A percentile compares a stretch with the other conserved stretches of the same genome.
phyloP scores from a whole-genome alignment of 208 protist species.

The Histomonas meleagridis region DNA sequence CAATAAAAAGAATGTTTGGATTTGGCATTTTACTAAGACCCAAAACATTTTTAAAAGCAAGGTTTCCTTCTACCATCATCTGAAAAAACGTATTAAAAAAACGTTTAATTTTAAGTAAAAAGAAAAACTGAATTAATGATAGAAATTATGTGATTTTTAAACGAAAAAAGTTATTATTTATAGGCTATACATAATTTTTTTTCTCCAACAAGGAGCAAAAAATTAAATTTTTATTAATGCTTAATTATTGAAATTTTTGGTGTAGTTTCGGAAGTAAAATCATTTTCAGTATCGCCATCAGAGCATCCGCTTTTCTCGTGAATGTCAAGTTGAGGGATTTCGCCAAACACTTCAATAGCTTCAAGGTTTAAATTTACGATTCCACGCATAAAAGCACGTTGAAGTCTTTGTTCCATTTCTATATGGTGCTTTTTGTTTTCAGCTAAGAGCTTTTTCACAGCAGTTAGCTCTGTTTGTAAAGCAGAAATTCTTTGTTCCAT shows the following conservation, averaged over 20 bases:
- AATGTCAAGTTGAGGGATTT: not conserved
- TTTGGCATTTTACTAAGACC: not conserved
- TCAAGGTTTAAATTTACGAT: constrained; percentile 24
- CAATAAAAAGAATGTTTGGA: constrained; percentile 14
- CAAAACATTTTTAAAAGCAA: not conserved
- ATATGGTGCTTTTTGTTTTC: not conserved
- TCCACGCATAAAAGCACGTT: constrained; percentile 23
- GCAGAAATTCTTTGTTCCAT: not conserved
- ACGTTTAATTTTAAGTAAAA: too few relatives aligned
- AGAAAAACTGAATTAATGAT: too few relatives aligned
- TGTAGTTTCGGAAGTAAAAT: not conserved
- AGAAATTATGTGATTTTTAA: too few relatives aligned
- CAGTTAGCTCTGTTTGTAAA: not conserved
- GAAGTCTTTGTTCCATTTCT: constrained; percentile 15
- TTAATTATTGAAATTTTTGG: constrained; percentile 16
- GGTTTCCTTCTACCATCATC: too few relatives aligned
- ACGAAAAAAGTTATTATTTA: too few relatives aligned
- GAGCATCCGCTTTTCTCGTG: not conserved
- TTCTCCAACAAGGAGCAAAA: too few relatives aligned
- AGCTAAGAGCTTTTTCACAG: constrained; percentile 19
- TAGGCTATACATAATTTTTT: too few relatives aligned
- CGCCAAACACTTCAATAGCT: constrained; percentile 9
- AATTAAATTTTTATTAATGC: not conserved
- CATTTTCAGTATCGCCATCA: not conserved
- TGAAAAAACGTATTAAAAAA: too few relatives aligned